Evolutionary conservation across 2,329 filamentous ascomycete species (phyloP).

Genomic region (Aureobasidium sp.): DNA sequence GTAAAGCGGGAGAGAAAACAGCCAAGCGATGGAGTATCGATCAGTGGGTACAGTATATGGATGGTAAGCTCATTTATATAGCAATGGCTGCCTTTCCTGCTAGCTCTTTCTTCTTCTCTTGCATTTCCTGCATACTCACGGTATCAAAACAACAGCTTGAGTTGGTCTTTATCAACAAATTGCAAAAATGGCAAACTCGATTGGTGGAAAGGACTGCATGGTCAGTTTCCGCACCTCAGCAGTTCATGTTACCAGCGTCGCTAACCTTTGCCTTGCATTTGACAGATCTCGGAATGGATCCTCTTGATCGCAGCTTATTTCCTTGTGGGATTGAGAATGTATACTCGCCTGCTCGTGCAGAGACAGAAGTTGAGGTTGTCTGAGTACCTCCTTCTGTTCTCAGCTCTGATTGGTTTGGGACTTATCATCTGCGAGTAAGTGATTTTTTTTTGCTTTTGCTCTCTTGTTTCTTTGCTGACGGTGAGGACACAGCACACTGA

Average conservation of each 20-base stretch:
- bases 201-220: constrained; percentile 13
- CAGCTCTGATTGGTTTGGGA: constrained; percentile 24
- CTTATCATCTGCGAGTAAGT: constrained; percentile 27
- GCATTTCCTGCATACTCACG: not conserved
- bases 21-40: not conserved
- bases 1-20: not conserved
- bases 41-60: not conserved
- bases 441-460: not conserved
- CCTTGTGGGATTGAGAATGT: constrained; percentile 25
- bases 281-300: constrained; percentile 20
- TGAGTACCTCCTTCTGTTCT: constrained; percentile 23
- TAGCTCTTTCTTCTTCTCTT: not conserved
- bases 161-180: not conserved
- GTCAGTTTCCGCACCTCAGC: not conserved
- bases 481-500: constrained; percentile 18
- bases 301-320: constrained; percentile 18
- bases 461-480: not conserved
- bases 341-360: constrained; percentile 25
- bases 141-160: not conserved
- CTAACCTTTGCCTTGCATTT: too few species aligned
- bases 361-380: constrained; percentile 24
- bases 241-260: too few species aligned
- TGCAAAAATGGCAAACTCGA: constrained; percentile 10
- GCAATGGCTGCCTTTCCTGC: not conserved
- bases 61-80: not conserved